Percentiles rank a stretch among this genome's conserved stretches.
phyloP scores from a whole-genome alignment of 2,329 filamentous ascomycete genomes.

The Tolypocladium endophyticum region DNA sequence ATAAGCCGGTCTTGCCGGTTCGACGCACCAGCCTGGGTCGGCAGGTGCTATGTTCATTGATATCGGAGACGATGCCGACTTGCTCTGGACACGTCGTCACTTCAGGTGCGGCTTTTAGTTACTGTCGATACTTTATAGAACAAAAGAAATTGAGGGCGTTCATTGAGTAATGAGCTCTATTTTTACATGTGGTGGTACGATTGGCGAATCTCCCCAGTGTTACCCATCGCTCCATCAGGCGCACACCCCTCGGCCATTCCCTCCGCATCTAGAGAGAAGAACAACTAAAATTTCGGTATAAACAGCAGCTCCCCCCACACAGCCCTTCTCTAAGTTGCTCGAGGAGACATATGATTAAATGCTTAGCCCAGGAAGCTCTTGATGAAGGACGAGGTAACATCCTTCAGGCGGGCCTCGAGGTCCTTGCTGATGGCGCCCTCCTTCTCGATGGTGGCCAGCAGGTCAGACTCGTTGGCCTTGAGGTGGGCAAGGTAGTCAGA shows the following conservation, averaged over 20 bases:
- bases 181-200: slow-evolving; percentile 51
- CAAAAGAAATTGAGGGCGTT: slow-evolving; percentile 52
- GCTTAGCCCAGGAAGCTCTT: slow-evolving; percentile 72
- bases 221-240: slow-evolving; percentile 35
- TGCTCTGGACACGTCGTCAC: no score
- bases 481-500: slow-evolving; percentile 87
- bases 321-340: slow-evolving; percentile 19
- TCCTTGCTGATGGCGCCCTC: slow-evolving; percentile 96
- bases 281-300: slow-evolving; percentile 34
- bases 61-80: no score
- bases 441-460: slow-evolving; percentile 82
- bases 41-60: no score
- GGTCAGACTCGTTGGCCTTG: slow-evolving; percentile 77
- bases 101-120: no score
- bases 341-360: slow-evolving; percentile 15
- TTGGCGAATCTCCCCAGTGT: slow-evolving; percentile 33
- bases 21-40: no score
- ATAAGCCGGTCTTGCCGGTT: no score
- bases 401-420: slow-evolving; percentile 70
- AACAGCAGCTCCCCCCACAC: slow-evolving; percentile 30
- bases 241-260: slow-evolving; percentile 33
- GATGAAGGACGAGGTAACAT: slow-evolving; percentile 70
- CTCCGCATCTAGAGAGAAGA: slow-evolving; percentile 36
- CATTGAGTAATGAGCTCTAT: slow-evolving; percentile 51
- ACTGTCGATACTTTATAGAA: slow-evolving; percentile 20